Percentiles rank a stretch among this genome's conserved stretches.
phyloP scores from a whole-genome alignment of 805 yeast species.

The Hanseniaspora valbyensis region DNA sequence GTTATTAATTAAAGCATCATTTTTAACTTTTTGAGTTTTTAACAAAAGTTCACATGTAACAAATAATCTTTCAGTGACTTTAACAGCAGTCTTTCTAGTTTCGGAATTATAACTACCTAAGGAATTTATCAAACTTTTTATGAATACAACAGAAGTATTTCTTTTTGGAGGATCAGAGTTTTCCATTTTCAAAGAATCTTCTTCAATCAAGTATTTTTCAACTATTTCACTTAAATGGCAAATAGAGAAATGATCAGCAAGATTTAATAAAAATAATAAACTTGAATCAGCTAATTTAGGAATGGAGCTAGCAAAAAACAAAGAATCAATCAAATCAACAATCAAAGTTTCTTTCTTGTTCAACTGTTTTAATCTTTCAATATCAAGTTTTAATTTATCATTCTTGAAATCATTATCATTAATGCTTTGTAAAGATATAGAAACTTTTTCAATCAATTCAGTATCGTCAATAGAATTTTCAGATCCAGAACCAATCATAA shows the following conservation, averaged over 20 bases:
- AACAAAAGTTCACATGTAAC: conserved; percentile 53
- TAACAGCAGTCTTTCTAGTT: conserved; percentile 61
- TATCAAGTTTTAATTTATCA: conserved; percentile 20
- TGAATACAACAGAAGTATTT: conserved; percentile 56
- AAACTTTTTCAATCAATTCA: conserved; percentile 40
- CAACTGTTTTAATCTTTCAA: conserved; percentile 31
- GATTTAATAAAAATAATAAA: conserved; percentile 43
- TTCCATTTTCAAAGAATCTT: conserved; percentile 59
- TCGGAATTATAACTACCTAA: conserved; percentile 62
- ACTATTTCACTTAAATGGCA: conserved; percentile 66
- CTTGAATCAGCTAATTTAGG: conserved; percentile 66
- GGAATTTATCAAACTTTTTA: conserved; percentile 68
- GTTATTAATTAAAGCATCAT: conserved; percentile 48
- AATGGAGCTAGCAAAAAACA: conserved; percentile 67
- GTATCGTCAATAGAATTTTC: conserved; percentile 22
- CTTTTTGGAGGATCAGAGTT: conserved; percentile 69
- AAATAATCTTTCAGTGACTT: conserved; percentile 52
- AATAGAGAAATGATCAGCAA: conserved; percentile 70
- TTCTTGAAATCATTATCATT: conserved; percentile 29
- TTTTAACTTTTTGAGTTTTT: conserved; percentile 32
- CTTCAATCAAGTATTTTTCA: conserved; percentile 53
- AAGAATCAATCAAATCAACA: conserved; percentile 50
- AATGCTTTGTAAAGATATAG: conserved; percentile 29
- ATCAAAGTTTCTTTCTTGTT: conserved; percentile 56
- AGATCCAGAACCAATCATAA: conserved; percentile 37